phyloP scores from a whole-genome alignment of 1,139 yeast species.

The Hyphopichia buzzinii region DNA sequence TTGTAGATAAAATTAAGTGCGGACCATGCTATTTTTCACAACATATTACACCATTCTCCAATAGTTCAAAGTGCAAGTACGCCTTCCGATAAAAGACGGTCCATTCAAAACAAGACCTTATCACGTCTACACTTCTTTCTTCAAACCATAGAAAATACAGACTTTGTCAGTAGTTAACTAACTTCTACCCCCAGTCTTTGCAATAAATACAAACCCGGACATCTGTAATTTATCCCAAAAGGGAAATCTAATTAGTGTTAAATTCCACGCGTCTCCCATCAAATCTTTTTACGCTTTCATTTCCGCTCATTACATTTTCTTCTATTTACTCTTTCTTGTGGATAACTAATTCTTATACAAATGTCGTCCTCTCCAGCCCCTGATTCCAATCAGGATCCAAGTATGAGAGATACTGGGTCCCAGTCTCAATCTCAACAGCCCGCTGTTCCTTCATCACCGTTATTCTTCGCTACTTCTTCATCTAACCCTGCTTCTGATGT shows the following conservation, averaged over 20 bases:
- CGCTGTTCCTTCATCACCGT: slow-evolving; percentile 67
- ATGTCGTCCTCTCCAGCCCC: slow-evolving; percentile 32
- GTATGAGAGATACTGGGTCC: slow-evolving; percentile 27
- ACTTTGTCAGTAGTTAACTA: too few species aligned
- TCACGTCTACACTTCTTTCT: too few species aligned
- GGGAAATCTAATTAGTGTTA: slow-evolving; percentile 20
- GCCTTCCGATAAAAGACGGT: too few species aligned
- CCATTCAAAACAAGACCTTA: too few species aligned
- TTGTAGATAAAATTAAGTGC: too few species aligned
- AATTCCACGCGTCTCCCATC: slow-evolving; percentile 13
- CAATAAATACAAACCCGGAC: too few species aligned
- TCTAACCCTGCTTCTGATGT: slow-evolving; percentile 45
- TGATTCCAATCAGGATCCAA: slow-evolving; percentile 25
- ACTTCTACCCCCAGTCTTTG: too few species aligned
- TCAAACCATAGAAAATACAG: too few species aligned
- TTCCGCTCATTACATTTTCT: background rate
- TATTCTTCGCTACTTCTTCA: slow-evolving; percentile 59
- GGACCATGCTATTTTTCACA: too few species aligned
- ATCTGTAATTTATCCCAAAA: slow-evolving; percentile 19
- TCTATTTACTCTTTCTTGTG: slow-evolving; percentile 1
- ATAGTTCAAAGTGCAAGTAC: too few species aligned
- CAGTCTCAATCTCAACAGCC: slow-evolving; percentile 33
- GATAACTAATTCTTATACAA: background rate
- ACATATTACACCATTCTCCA: too few species aligned
- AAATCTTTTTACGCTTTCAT: background rate